A percentile compares a stretch with the other conserved stretches of the same genome.
phyloP scores from a whole-genome alignment of 148 eudicot genomes.

The Chenopodium berlandieri region DNA sequence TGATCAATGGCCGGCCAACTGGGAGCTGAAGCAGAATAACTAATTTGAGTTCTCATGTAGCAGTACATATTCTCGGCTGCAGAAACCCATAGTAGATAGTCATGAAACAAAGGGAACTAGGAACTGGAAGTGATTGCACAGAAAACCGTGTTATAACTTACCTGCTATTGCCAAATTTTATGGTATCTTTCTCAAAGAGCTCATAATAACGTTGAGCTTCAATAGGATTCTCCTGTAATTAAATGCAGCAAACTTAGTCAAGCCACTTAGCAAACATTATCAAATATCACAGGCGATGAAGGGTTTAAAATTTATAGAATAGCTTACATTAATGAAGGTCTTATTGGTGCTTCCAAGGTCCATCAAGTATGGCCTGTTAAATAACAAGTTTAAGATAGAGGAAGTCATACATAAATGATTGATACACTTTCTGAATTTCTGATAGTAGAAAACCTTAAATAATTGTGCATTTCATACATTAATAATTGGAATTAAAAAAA shows the following conservation, averaged over 20 bases:
- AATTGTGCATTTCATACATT: no score
- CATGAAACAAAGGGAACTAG: not conserved
- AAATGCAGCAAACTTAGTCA: conserved; percentile 22
- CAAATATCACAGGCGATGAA: not conserved
- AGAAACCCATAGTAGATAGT: conserved; percentile 2
- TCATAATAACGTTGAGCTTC: conserved; percentile 90
- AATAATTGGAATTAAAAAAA: no score
- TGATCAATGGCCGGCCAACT: not conserved
- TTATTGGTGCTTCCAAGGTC: conserved; percentile 99
- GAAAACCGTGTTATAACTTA: conserved; percentile 25
- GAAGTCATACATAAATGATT: no score
- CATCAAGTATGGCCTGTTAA: conserved; percentile 85
- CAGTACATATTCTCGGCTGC: conserved; percentile 93
- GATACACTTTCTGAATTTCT: no score
- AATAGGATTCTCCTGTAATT: conserved; percentile 68
- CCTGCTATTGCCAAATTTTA: conserved; percentile 95
- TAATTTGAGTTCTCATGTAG: conserved; percentile 75
- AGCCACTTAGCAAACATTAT: conserved; percentile 7
- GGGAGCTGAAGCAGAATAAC: conserved; percentile 10
- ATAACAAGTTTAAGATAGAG: not conserved
- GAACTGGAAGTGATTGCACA: not conserved
- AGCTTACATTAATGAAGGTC: conserved; percentile 79
- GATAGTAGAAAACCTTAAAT: no score
- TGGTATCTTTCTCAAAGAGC: conserved; percentile 78
- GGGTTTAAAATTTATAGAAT: not conserved